These are phyloP conservation scores for Spathaspora arborariae DNA, from an alignment of 805 yeast genomes.

Conservation along the genomic window DNA sequence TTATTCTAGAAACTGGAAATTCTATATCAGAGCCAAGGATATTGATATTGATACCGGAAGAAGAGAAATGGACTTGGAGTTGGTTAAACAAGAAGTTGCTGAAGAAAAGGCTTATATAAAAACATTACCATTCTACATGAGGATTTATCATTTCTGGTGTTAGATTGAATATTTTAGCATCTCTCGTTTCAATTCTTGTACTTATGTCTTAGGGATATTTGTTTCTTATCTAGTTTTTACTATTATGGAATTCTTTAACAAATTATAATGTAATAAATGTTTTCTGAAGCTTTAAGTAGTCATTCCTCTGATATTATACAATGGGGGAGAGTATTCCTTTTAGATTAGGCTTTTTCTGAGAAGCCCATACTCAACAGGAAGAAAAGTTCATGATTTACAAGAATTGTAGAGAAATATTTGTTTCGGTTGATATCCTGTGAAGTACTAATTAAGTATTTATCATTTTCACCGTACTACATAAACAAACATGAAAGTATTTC, in stretches of 20 bases:
- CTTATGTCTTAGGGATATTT: background rate
- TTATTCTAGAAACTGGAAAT: slow-evolving; percentile 22
- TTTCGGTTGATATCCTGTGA: too few relatives aligned
- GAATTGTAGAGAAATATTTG: too few relatives aligned
- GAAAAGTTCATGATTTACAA: too few relatives aligned
- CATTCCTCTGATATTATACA: too few relatives aligned
- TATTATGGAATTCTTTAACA: background rate
- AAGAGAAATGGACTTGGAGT: slow-evolving; percentile 30
- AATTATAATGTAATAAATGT: too few relatives aligned
- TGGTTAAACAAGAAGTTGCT: slow-evolving; percentile 32
- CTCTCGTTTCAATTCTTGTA: background rate
- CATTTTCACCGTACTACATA: too few relatives aligned
- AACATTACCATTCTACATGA: slow-evolving; percentile 22
- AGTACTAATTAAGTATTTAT: too few relatives aligned
- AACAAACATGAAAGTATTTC: too few relatives aligned
- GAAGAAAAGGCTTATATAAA: slow-evolving; percentile 27
- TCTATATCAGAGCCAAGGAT: slow-evolving; percentile 24
- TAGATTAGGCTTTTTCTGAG: too few relatives aligned
- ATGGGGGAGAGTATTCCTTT: too few relatives aligned
- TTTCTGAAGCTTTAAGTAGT: too few relatives aligned
- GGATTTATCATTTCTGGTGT: slow-evolving; percentile 29
- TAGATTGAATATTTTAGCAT: slow-evolving; percentile 30
- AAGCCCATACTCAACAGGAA: too few relatives aligned
- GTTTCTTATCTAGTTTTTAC: background rate
- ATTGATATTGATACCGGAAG: slow-evolving; percentile 36